phyloP scores from a whole-genome alignment of 106 monocot genomes.

The Alisma plantagoaquatica region DNA sequence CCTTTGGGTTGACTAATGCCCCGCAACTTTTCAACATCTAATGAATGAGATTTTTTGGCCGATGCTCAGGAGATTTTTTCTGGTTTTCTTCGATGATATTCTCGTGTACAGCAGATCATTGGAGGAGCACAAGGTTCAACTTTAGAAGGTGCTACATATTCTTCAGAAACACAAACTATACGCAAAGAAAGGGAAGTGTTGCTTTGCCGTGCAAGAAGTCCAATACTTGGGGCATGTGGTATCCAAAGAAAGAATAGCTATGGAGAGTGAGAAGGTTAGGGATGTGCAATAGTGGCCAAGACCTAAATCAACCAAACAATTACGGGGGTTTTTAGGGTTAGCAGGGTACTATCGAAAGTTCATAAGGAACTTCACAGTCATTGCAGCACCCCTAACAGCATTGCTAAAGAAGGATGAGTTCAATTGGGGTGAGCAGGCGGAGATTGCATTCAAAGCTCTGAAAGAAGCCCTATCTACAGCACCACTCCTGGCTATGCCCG shows the following conservation, averaged over 20 bases:
- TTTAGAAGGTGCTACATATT: no score
- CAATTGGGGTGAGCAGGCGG: not conserved
- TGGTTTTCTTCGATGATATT: no score
- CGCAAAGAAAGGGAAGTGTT: no score
- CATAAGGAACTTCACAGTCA: not conserved
- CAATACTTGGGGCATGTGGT: not conserved
- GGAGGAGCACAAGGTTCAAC: no score
- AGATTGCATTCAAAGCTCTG: not conserved
- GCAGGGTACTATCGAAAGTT: not conserved
- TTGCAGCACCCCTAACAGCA: not conserved
- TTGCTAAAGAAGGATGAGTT: not conserved
- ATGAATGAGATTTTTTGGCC: no score
- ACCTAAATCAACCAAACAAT: not conserved
- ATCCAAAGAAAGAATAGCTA: not conserved
- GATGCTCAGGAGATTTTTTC: no score
- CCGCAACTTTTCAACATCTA: no score
- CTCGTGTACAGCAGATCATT: no score
- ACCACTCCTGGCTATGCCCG: not conserved
- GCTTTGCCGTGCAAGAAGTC: not conserved
- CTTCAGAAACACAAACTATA: no score
- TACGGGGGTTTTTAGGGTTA: not conserved
- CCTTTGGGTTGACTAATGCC: no score
- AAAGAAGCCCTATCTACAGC: not conserved
- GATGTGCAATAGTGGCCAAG: not conserved
- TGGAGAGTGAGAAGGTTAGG: not conserved